A percentile compares a stretch with the other conserved stretches of the same genome.
Evolutionary conservation across 176 grass and related monocot genomes (phyloP).

Genomic region (Cenchrus purpureus): DNA sequence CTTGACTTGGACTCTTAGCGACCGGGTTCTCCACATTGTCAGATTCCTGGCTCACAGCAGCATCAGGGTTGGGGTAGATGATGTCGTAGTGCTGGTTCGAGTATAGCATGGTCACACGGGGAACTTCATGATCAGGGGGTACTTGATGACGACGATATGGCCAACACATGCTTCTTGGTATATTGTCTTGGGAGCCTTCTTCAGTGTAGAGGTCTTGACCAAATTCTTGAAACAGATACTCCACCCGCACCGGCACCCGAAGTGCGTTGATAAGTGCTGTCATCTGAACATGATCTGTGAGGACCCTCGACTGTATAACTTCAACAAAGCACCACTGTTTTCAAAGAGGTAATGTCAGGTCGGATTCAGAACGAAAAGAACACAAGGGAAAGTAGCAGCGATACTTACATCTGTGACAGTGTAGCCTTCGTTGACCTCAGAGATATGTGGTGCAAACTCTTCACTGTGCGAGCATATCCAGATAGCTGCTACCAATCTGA

Average conservation of each 20-base stretch:
- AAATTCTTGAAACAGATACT: slow-evolving; percentile 5
- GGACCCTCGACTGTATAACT: neutral
- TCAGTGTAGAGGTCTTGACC: slow-evolving; percentile 16
- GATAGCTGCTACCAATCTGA: slow-evolving; percentile 49
- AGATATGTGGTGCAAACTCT: neutral
- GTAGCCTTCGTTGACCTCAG: neutral
- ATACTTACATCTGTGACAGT: slow-evolving; percentile 35
- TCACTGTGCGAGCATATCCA: slow-evolving; percentile 36
- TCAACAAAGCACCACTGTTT: slow-evolving; percentile 37
- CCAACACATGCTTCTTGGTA: neutral
- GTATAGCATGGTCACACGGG: slow-evolving; percentile 35
- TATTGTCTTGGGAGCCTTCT: neutral
- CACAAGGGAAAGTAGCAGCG: slow-evolving; percentile 10
- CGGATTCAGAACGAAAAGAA: slow-evolving; percentile 13
- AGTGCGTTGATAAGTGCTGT: slow-evolving; percentile 14
- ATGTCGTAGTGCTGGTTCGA: slow-evolving; percentile 33
- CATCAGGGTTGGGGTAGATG: slow-evolving; percentile 23
- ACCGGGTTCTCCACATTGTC: neutral
- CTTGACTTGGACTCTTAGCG: neutral
- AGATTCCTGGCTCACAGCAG: neutral
- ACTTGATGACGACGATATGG: neutral
- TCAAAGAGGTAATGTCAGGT: slow-evolving; percentile 3
- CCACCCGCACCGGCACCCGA: slow-evolving; percentile 34
- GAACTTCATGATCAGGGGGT: neutral
- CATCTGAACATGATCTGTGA: slow-evolving; percentile 28